A percentile compares a stretch with the other conserved stretches of the same genome.
Evolutionary conservation across 2,329 filamentous ascomycete species (phyloP).

Genomic region (Nannizziopsis barbatae): DNA sequence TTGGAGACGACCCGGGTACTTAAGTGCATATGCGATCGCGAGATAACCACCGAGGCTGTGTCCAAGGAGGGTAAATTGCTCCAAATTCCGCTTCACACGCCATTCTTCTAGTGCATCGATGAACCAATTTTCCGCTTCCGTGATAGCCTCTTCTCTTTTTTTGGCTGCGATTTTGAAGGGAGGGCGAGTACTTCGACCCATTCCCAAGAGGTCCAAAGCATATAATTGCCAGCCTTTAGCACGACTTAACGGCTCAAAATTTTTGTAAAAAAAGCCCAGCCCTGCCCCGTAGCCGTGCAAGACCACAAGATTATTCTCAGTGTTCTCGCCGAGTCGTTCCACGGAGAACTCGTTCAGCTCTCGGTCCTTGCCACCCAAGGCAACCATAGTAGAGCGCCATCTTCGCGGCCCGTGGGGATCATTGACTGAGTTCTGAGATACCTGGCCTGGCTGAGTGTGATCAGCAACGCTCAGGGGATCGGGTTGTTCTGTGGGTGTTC

Average conservation of each 20-base stretch:
- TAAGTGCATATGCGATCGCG: slow-evolving; percentile 86
- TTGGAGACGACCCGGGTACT: slow-evolving; percentile 88
- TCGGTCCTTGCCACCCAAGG: slow-evolving; percentile 72
- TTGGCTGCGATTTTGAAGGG: slow-evolving; percentile 77
- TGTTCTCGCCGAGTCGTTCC: slow-evolving; percentile 65
- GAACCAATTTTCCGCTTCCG: slow-evolving; percentile 90
- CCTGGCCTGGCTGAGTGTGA: slow-evolving; percentile 33
- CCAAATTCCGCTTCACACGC: slow-evolving; percentile 76
- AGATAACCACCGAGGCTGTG: slow-evolving; percentile 94
- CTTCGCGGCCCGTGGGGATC: slow-evolving; percentile 76
- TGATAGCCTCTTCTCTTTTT: slow-evolving; percentile 64
- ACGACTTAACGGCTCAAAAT: slow-evolving; percentile 79
- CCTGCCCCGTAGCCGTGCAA: slow-evolving; percentile 94
- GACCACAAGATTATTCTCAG: slow-evolving; percentile 84
- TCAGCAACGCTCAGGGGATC: slow-evolving; percentile 29
- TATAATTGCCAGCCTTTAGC: slow-evolving; percentile 76
- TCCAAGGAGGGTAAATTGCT: slow-evolving; percentile 84
- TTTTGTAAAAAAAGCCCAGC: slow-evolving; percentile 96
- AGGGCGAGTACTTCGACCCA: slow-evolving; percentile 79
- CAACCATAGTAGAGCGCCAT: slow-evolving; percentile 78
- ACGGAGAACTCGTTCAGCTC: slow-evolving; percentile 88
- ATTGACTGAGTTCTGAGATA: slow-evolving; percentile 39
- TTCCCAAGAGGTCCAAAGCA: slow-evolving; percentile 86
- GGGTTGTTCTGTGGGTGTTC: slow-evolving; percentile 10
- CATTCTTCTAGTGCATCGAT: slow-evolving; percentile 94